Conservation (phyloP, 192 early-diverging fungal genomes). For the Backusella morwellensis region DNA sequence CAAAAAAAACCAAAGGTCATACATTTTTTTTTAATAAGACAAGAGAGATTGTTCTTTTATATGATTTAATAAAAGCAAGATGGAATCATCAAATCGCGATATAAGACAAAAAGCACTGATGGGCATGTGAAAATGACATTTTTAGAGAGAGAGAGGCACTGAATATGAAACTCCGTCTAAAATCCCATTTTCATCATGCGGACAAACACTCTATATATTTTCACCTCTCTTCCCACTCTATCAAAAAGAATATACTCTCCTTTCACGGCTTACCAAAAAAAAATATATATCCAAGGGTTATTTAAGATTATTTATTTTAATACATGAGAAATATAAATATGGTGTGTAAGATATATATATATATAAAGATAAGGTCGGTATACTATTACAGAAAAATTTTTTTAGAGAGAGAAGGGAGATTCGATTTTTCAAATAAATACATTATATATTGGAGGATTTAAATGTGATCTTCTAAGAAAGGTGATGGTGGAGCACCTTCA, state of each 20-base stretch:
- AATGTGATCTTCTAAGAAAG: constrained; percentile 7
- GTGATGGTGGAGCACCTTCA: constrained; percentile 6
- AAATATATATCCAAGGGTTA: too few species aligned
- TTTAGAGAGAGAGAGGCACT: too few species aligned
- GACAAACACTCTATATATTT: not conserved
- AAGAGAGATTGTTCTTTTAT: not conserved
- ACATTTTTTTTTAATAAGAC: not conserved
- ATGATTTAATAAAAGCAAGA: not conserved
- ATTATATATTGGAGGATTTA: not conserved
- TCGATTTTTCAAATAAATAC: not conserved
- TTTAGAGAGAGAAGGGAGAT: not conserved
- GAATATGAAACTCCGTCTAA: not conserved
- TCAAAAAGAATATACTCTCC: not conserved
- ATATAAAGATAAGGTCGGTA: not conserved
- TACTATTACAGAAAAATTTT: not conserved
- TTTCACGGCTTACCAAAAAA: too few species aligned
- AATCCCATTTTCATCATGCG: not conserved
- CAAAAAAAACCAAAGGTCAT: not conserved
- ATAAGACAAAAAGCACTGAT: not conserved
- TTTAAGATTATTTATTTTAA: not conserved
- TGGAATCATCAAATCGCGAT: not conserved
- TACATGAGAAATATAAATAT: not conserved
- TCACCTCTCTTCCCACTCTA: not conserved
- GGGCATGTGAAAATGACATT: not conserved
- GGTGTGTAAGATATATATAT: not conserved